Evolutionary conservation across 306 rosid species (phyloP), one percentile per base, ranked within the genome.

Genomic region (Citrullus mucosospermus): DNA sequence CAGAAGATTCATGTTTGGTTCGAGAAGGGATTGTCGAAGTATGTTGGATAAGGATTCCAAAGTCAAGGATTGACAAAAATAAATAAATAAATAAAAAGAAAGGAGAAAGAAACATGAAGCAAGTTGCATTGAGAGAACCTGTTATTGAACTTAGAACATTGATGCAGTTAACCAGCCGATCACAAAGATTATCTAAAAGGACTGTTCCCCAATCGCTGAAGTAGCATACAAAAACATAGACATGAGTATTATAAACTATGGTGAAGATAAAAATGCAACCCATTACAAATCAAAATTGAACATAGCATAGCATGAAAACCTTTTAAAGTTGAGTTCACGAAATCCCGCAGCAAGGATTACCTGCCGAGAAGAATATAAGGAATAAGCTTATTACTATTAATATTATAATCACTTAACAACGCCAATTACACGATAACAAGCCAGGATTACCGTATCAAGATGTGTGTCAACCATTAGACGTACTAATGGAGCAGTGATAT

Each of bases 81-180:
- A 25, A 25, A 25, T 25, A 28, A 61, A 60, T 2, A 20, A 58
- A 61, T 10, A 25, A 61, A 30, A 61, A 62, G 63, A 36, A 28
- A 25, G 28, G 10, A 53, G 72, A 38, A 4, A 58, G 39, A 12
- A 41, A 57, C 53, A 5, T 36, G 57, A 77, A 67, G 59, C 36
- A 78, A 74, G 48, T 22, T 75, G 17, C 53, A 3, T 30, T 32
- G 74, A 56, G 78, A 51, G 82, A 84, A 90, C 98, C 98, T 91
- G 98, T 95, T 78, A 95, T 85, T 79, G 93, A 80, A 82, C 89
- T 71, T 17, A 95, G 88, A 92, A 92, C 60, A 90, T 89, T 91
- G 80, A 56, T 78, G 87, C 98, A 92, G 81, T 92, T 87, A 54
- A 89, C 39, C 74, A 61, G 88, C 66, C 87, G 88, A 75, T 88